Conservation (phyloP, 768 basidiomycete species). For the Boletus insuetus region DNA sequence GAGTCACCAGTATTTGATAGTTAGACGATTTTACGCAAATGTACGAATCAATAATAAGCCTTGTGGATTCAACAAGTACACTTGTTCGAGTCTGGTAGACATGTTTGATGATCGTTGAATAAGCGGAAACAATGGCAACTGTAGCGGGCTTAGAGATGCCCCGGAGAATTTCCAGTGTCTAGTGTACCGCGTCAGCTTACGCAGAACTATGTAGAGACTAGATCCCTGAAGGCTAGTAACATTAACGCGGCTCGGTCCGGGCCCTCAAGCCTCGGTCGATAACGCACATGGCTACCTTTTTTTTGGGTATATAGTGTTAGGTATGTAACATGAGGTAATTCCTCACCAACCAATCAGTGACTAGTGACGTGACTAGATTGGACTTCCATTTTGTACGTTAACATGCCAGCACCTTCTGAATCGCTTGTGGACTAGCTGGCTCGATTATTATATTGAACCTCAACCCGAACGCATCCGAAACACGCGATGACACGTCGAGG, state of each 20-base stretch:
- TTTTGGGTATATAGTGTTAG: too few relatives aligned
- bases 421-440: background rate
- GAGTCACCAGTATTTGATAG: conserved; percentile 37
- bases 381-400: too few relatives aligned
- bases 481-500: background rate
- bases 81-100: background rate
- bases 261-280: too few relatives aligned
- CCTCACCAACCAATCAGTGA: too few relatives aligned
- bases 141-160: background rate
- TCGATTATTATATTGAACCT: background rate
- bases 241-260: background rate
- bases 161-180: background rate
- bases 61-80: background rate
- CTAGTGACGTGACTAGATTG: too few relatives aligned
- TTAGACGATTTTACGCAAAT: background rate
- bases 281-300: too few relatives aligned
- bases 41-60: background rate
- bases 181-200: background rate
- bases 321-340: too few relatives aligned
- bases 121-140: background rate
- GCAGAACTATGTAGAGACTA: too few relatives aligned
- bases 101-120: background rate
- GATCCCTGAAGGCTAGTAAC: too few relatives aligned
- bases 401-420: too few relatives aligned
- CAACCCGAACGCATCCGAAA: background rate